Evolutionary conservation across 108 stramenopile genomes (phyloP), one percentile per base, ranked within the genome.

Genomic region (Phaeodactylum tricornutum): DNA sequence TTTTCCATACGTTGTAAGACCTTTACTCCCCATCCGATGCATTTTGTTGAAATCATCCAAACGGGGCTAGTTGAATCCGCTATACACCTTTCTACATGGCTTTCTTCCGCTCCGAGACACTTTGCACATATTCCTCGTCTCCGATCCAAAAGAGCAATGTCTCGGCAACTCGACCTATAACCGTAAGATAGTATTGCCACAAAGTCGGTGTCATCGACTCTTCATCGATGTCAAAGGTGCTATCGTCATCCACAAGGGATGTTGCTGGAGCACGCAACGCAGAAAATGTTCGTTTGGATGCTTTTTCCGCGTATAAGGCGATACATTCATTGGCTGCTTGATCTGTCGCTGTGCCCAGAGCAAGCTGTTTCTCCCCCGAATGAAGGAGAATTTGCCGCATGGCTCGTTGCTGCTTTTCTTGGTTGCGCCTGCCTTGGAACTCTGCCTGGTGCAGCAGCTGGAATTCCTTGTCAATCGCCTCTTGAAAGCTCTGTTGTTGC

Each of bases 41-140:
- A n/a, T n/a, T n/a, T n/a, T n/a, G n/a, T n/a, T n/a, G n/a, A n/a
- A n/a, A n/a, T n/a, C n/a, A n/a, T n/a, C n/a, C n/a, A n/a, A n/a
- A n/a, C n/a, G n/a, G n/a, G n/a, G n/a, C n/a, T n/a, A n/a, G n/a
- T n/a, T n/a, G n/a, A n/a, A n/a, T n/a, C n/a, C n/a, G n/a, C n/a
- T n/a, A n/a, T n/a, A n/a, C n/a, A n/a, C n/a, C n/a, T n/a, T n/a
- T n/a, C n/a, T n/a, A n/a, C n/a, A n/a, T n/a, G n/a, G n/a, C n/a
- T n/a, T n/a, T n/a, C n/a, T n/a, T n/a, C n/a, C n/a, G n/a, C n/a
- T n/a, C n/a, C n/a, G n/a, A n/a, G n/a, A n/a, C n/a, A n/a, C n/a
- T n/a, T n/a, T n/a, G n/a, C n/a, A 41, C 14, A 41, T 20, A 41
- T 46, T 37, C 34, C 17, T 52, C 50, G 21, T 52, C 50, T 14